A percentile compares a stretch with the other conserved stretches of the same genome.
These are phyloP conservation scores for Cetraspora pellucida DNA, from an alignment of 192 early-diverging fungal species.

Conservation along the genomic window DNA sequence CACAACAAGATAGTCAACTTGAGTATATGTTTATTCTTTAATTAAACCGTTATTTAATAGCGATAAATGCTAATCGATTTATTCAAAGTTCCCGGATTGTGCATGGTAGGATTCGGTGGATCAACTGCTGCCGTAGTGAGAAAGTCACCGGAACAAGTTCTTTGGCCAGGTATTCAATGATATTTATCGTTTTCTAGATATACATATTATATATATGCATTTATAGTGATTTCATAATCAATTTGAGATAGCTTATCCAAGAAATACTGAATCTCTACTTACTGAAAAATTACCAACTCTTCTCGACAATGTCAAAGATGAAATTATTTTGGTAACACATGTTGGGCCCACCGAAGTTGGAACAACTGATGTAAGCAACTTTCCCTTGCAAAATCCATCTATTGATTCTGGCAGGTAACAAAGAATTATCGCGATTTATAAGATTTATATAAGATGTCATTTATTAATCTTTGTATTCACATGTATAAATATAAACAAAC, in stretches of 20 bases:
- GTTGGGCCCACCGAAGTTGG: conserved; percentile 12
- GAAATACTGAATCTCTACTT: conserved; percentile 6
- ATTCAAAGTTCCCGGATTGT: conserved; percentile 15
- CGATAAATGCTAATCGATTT: background rate
- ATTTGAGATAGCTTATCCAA: conserved; percentile 8
- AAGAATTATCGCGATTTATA: background rate
- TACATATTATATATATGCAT: background rate
- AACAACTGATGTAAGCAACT: conserved; percentile 24
- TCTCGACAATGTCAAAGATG: conserved; percentile 16
- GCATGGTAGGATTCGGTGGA: conserved; percentile 31
- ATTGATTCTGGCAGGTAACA: conserved; percentile 23
- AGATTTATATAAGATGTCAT: background rate
- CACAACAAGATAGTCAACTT: conserved; percentile 10
- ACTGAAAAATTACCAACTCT: conserved; percentile 20
- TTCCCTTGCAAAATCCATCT: background rate
- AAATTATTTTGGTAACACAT: conserved; percentile 31
- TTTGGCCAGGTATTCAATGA: conserved; percentile 19
- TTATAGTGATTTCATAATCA: conserved; percentile 10
- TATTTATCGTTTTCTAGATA: background rate
- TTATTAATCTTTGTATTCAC: background rate
- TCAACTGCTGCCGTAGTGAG: background rate
- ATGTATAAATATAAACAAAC: conserved; percentile 4
- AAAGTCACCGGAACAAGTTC: background rate
- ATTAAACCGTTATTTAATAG: background rate
- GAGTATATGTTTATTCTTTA: background rate